These are phyloP conservation scores for Pichia nakasei DNA, from an alignment of 805 yeast species.

Conservation along the genomic window DNA sequence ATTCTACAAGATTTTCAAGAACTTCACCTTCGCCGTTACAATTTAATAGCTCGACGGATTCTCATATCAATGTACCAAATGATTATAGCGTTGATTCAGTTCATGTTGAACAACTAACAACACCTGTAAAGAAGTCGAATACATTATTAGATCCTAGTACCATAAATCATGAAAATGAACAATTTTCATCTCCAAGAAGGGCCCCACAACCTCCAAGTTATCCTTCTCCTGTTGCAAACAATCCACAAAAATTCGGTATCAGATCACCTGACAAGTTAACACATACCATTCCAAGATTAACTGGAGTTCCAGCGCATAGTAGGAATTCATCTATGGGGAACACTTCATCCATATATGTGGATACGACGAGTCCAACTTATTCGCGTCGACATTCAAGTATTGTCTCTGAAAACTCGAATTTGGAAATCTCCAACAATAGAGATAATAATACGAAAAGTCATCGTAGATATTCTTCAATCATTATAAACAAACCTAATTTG, in stretches of 20 bases:
- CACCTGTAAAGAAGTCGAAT: not conserved
- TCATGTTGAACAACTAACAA: not conserved
- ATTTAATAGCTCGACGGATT: not conserved
- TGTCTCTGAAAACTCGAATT: slow-evolving; percentile 1
- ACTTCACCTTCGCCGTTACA: slow-evolving; percentile 5
- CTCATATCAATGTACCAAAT: not conserved
- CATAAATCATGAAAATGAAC: not conserved
- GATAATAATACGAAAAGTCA: slow-evolving; percentile 7
- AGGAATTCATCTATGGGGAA: slow-evolving; percentile 23
- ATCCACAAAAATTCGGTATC: slow-evolving; percentile 19
- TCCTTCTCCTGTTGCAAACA: slow-evolving; percentile 20
- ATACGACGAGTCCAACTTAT: slow-evolving; percentile 8
- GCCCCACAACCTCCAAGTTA: slow-evolving; percentile 60
- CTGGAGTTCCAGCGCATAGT: slow-evolving; percentile 12
- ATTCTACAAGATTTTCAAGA: not conserved
- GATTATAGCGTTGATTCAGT: not conserved
- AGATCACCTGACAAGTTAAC: slow-evolving; percentile 11
- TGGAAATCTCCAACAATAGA: slow-evolving; percentile 1
- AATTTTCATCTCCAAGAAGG: slow-evolving; percentile 57
- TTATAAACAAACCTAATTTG: not conserved
- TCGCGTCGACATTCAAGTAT: slow-evolving; percentile 5
- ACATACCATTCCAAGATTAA: not conserved
- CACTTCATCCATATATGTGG: slow-evolving; percentile 35
- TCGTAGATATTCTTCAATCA: slow-evolving; percentile 9
- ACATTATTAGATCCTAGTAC: not conserved